These are phyloP conservation scores for Cyberlindnera amylophila DNA, from an alignment of 805 yeast species.

Conservation along the genomic window DNA sequence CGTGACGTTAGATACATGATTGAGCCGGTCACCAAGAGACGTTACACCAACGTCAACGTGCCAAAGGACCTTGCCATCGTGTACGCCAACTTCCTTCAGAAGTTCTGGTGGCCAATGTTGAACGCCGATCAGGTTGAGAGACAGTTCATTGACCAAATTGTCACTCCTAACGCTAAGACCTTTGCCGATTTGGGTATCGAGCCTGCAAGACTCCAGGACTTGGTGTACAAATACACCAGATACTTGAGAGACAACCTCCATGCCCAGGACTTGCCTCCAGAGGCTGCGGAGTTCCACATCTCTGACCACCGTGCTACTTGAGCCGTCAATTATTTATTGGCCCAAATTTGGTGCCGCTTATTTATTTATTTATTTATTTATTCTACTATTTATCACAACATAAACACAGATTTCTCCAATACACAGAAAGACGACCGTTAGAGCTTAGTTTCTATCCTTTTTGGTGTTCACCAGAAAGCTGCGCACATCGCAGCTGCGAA, in stretches of 20 bases:
- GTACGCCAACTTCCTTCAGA: conserved; percentile 34
- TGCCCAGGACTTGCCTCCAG: conserved; percentile 41
- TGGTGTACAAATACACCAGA: conserved; percentile 42
- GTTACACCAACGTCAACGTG: conserved; percentile 35
- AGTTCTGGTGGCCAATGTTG: conserved; percentile 42
- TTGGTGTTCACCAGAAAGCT: no score
- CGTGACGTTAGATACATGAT: conserved; percentile 67
- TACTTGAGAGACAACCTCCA: conserved; percentile 30
- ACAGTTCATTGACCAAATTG: conserved; percentile 60
- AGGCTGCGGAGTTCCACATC: conserved; percentile 29
- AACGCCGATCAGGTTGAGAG: conserved; percentile 76
- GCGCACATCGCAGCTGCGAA: no score
- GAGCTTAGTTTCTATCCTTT: no score
- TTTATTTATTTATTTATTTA: conserved; percentile 6
- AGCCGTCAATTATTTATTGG: conserved; percentile 5
- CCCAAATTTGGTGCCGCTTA: no score
- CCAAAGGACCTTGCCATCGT: conserved; percentile 36
- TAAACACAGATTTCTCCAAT: no score
- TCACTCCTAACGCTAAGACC: conserved; percentile 57
- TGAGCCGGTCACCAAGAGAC: conserved; percentile 51
- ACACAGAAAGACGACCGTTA: no score
- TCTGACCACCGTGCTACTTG: conserved; percentile 4
- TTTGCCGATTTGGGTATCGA: conserved; percentile 70
- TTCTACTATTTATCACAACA: conserved; percentile 2
- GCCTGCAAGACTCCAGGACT: conserved; percentile 49